Conservation (phyloP, 2,329 filamentous ascomycete species). For the Capronia americana region DNA sequence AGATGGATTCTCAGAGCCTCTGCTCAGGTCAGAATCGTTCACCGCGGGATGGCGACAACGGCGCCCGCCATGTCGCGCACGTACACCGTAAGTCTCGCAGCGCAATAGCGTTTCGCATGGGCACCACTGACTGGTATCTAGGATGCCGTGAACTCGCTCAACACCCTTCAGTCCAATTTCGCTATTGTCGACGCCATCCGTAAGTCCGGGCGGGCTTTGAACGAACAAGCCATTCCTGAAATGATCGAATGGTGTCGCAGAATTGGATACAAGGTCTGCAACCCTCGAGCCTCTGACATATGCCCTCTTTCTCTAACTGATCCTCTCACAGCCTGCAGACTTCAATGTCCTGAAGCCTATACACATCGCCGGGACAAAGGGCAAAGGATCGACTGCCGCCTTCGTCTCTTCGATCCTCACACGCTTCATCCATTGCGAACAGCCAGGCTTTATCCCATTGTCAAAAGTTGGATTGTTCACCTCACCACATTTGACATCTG, state of each 20-base stretch:
- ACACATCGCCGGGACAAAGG: constrained; percentile 92
- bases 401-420: constrained; percentile 81
- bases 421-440: constrained; percentile 58
- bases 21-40: constrained; percentile 2
- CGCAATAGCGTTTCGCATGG: background rate
- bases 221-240: constrained; percentile 78
- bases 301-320: constrained; percentile 16
- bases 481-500: constrained; percentile 82
- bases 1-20: constrained; percentile 28
- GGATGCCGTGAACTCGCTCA: constrained; percentile 75
- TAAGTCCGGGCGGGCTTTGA: constrained; percentile 75
- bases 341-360: constrained; percentile 66
- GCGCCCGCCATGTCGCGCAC: constrained; percentile 35
- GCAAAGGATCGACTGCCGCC: constrained; percentile 87
- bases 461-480: constrained; percentile 79
- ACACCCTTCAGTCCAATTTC: constrained; percentile 80
- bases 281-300: constrained; percentile 57
- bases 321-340: constrained; percentile 60
- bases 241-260: constrained; percentile 78
- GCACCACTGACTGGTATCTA: constrained; percentile 43
- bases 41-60: constrained; percentile 30
- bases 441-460: constrained; percentile 40
- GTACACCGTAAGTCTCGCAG: constrained; percentile 33
- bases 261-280: constrained; percentile 74
- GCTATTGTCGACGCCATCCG: constrained; percentile 77